A percentile compares a stretch with the other conserved stretches of the same genome.
phyloP scores from a whole-genome alignment of 1,284 basidiomycete genomes.

The Trametes hirsuta region DNA sequence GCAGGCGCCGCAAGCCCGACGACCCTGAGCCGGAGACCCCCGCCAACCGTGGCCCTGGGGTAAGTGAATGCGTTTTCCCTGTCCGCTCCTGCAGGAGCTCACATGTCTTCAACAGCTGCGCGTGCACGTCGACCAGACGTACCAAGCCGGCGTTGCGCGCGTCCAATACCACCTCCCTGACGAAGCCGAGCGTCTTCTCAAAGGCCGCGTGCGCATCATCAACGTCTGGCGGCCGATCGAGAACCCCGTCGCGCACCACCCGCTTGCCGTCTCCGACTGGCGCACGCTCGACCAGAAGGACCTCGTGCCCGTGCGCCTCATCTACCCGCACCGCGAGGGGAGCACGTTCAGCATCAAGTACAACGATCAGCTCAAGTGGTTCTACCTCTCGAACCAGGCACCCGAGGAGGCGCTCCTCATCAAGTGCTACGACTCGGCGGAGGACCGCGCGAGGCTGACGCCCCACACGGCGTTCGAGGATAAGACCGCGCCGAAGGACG shows the following conservation, averaged over 20 bases:
- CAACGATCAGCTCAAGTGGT: slow-evolving; percentile 47
- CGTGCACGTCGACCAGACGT: slow-evolving; percentile 64
- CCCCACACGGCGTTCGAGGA: slow-evolving; percentile 52
- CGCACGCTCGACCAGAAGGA: slow-evolving; percentile 41
- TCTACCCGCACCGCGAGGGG: slow-evolving; percentile 39
- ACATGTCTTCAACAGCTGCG: slow-evolving; percentile 22
- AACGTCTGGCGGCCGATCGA: slow-evolving; percentile 58
- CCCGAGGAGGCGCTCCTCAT: slow-evolving; percentile 51
- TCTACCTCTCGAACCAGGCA: slow-evolving; percentile 48
- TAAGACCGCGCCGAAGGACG: slow-evolving; percentile 39
- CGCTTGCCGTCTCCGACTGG: slow-evolving; percentile 51
- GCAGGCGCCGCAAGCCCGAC: slow-evolving; percentile 25
- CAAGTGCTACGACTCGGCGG: slow-evolving; percentile 50
- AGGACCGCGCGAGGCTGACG: slow-evolving; percentile 43
- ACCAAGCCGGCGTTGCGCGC: slow-evolving; percentile 47
- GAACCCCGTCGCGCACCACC: slow-evolving; percentile 47
- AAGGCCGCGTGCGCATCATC: slow-evolving; percentile 56
- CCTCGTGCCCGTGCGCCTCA: slow-evolving; percentile 37
- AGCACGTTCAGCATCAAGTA: slow-evolving; percentile 40
- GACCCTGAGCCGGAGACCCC: slow-evolving; percentile 4
- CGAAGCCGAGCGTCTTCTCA: slow-evolving; percentile 49
- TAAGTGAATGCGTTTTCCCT: slow-evolving; percentile 24
- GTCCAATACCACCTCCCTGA: slow-evolving; percentile 55
- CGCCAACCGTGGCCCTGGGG: slow-evolving; percentile 36
- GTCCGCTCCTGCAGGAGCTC: neutral